Evolutionary conservation across 306 rosid genomes (phyloP), one percentile per base, ranked within the genome.

Genomic region (Dryas alaskensis): DNA sequence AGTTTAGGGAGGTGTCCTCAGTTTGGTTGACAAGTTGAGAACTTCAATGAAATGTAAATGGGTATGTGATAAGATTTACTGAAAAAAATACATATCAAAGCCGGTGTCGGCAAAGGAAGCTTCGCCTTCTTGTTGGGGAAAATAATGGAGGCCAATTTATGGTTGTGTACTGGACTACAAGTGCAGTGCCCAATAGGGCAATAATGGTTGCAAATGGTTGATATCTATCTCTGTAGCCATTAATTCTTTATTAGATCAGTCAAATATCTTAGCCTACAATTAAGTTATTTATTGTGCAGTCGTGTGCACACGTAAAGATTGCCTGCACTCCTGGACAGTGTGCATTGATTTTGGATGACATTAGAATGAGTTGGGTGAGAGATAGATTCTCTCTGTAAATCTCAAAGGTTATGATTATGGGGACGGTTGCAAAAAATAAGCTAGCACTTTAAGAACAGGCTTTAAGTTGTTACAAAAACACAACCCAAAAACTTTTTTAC

Each of bases 91-190:
- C 0, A 70, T 31, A 43, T 70, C 74, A 17, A 55, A 45, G 66
- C 27, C 54, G 22, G 75, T 57, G 75, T 71, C 75, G 75, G 66
- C 75, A 71, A 57, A 9, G 46, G 75, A 71, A 71, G 55, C 63
- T 55, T 58, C 57, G n/a, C 66, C 16, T 57, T 71, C 55, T 44
- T 25, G 54, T 57, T 58, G 65, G 66, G 49, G 45, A 45, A 57
- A 71, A 44, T 43, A 44, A 71, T 71, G 55, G 75, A 71, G 45
- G 11, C 3, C 10, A 57, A 57, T 71, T 58, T 71, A 71, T 71
- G 65, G 66, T 57, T 37, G 43, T 8, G 47, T 16, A 25, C 37
- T 16, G 11, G 7, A 47, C 14, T 6, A 48, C 48, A 7, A 37
- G 3, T 46, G 39, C 51, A 40, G 25, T n/a, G 49, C 49, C 62